A percentile compares a stretch with the other conserved stretches of the same genome.
These are phyloP conservation scores for Diddensiella santjacobensis DNA, from an alignment of 805 yeast species.

Conservation along the genomic window DNA sequence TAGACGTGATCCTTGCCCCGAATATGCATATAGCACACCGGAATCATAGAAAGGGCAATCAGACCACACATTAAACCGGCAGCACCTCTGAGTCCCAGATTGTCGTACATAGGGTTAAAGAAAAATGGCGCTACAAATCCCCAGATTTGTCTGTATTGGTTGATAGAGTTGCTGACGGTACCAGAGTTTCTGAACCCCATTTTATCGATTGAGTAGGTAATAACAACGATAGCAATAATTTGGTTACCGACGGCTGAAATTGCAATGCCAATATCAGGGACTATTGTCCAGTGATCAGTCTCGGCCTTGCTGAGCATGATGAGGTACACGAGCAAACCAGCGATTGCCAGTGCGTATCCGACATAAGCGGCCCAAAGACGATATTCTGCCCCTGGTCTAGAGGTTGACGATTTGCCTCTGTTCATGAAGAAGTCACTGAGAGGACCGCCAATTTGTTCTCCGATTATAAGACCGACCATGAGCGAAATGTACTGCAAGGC, in stretches of 20 bases:
- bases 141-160: conserved; percentile 25
- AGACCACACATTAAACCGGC: conserved; percentile 18
- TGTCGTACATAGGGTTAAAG: conserved; percentile 30
- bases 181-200: neutral
- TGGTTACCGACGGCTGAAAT: conserved; percentile 29
- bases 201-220: conserved; percentile 20
- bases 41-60: conserved; percentile 9
- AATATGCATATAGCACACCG: neutral
- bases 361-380: conserved; percentile 28
- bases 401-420: neutral
- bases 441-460: conserved; percentile 30
- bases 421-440: conserved; percentile 31
- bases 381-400: conserved; percentile 18
- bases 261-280: conserved; percentile 29
- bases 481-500: conserved; percentile 30
- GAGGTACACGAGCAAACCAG: conserved; percentile 29
- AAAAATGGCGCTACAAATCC: conserved; percentile 34
- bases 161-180: conserved; percentile 17
- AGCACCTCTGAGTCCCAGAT: conserved; percentile 21
- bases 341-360: conserved; percentile 26
- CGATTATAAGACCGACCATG: conserved; percentile 28
- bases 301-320: conserved; percentile 20
- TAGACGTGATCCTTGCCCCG: neutral
- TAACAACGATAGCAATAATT: conserved; percentile 28
- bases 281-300: conserved; percentile 25